Conservation (phyloP, 768 basidiomycete genomes). For the Mycena maculata region DNA sequence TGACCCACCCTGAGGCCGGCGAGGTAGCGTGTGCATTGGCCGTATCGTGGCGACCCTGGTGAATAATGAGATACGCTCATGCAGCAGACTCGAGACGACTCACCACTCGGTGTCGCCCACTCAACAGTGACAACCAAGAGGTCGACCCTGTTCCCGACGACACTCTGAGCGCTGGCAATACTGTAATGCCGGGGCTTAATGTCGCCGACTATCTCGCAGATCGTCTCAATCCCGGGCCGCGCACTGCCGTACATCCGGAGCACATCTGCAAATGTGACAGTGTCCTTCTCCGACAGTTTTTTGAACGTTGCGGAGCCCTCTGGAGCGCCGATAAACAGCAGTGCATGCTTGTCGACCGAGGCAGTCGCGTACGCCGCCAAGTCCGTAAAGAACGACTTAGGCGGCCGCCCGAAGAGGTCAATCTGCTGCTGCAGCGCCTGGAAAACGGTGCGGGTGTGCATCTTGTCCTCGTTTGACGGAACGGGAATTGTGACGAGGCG, state of each 20-base stretch:
- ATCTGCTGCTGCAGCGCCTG: constrained; percentile 97
- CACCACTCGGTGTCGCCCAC: constrained; percentile 89
- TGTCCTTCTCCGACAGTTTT: constrained; percentile 94
- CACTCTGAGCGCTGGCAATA: constrained; percentile 95
- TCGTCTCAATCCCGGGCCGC: constrained; percentile 81
- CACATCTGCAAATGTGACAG: constrained; percentile 92
- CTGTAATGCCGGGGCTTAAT: constrained; percentile 99
- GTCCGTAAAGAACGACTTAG: constrained; percentile 94
- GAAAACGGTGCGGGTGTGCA: constrained; percentile 94
- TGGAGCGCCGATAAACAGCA: constrained; percentile 92
- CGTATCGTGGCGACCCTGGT: constrained; percentile 80
- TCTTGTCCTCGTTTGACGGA: constrained; percentile 68
- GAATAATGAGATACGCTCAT: constrained; percentile 16
- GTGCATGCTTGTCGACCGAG: constrained; percentile 77
- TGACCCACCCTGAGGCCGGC: constrained; percentile 85
- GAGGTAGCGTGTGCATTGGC: constrained; percentile 97
- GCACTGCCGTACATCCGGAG: constrained; percentile 82
- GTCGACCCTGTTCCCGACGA: constrained; percentile 95
- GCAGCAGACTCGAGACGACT: constrained; percentile 39
- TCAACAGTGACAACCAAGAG: constrained; percentile 96
- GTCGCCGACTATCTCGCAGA: constrained; percentile 92
- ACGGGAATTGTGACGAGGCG: constrained; percentile 86
- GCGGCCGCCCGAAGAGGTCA: constrained; percentile 95
- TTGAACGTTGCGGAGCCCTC: constrained; percentile 95
- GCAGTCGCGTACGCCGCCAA: constrained; percentile 80